Evolutionary conservation across 345 rosid genomes (phyloP), one percentile per base, ranked within the genome.

Genomic region (Durio zibethinus): DNA sequence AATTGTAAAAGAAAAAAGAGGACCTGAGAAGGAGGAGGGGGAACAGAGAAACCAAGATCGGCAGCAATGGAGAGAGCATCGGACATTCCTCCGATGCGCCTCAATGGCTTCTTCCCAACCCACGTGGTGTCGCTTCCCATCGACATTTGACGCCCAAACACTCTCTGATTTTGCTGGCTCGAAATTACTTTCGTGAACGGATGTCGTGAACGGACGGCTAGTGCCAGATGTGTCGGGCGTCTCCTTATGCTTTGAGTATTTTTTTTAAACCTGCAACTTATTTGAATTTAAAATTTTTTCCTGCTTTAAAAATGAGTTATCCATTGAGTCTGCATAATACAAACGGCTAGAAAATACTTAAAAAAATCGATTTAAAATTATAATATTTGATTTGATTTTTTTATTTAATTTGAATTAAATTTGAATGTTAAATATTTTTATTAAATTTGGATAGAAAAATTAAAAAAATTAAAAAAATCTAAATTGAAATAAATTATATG

Each of bases 11-110:
- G 48, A 64, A 73, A 72, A 70, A 11, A 18, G 21, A 38, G 21
- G 43, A 93, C 99, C 92, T 92, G 97, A 8, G 98, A 88, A 64
- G 94, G 91, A 70, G 94, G 87, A 65, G 92, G 83, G 12, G 96
- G 82, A 78, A 93, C 92, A 21, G 97, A 80, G 84, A 84, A 96
- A 36, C 99, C 98, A 57, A 96, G 99, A 83, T 96, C 99, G 82
- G 98, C 83, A 56, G 99, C 98, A 67, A 96, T 92, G 81, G 99
- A 92, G 77, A 96, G 97, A 14, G 99, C 99, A 81, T 96, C 98
- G 57, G 94, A 88, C 85, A 96, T 91, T 43, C 99, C 99, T 21
- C 99, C 98, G 83, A 96, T 96, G 53, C 99, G 97, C 63, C 99
- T 82, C 47, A 92, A 79, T 40, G 98, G 97, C 77, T 92, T 96